Conservation (phyloP, 352 stramenopile species). For the Phytophthora rubi region DNA sequence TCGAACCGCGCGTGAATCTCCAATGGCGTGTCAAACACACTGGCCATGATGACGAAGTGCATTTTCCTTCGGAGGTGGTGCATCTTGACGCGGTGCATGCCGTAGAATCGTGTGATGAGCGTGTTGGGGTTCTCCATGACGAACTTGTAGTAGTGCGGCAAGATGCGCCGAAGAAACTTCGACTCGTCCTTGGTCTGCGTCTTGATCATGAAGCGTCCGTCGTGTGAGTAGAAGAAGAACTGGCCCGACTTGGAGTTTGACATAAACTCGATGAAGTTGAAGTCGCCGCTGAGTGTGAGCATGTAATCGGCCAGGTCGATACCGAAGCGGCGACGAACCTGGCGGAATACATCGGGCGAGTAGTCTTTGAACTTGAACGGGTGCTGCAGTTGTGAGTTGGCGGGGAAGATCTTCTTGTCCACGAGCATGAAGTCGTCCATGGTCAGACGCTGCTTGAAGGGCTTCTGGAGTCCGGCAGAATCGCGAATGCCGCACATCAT, state of each 20-base stretch:
- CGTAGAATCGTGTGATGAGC: conserved; percentile 97
- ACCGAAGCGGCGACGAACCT: conserved; percentile 76
- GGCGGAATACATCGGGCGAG: conserved; percentile 84
- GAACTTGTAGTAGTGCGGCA: conserved; percentile 98
- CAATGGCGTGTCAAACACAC: conserved; percentile 95
- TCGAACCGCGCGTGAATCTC: conserved; percentile 90
- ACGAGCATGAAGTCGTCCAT: conserved; percentile 93
- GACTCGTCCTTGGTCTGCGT: conserved; percentile 98
- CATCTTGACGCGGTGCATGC: conserved; percentile 98
- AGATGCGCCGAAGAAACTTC: conserved; percentile 97
- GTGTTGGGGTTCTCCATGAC: conserved; percentile 97
- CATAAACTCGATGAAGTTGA: conserved; percentile 99
- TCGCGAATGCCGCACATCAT: conserved; percentile 99
- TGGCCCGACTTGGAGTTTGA: conserved; percentile 98
- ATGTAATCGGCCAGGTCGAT: conserved; percentile 90
- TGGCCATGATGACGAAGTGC: conserved; percentile 97
- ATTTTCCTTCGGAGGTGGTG: conserved; percentile 95
- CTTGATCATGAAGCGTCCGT: conserved; percentile 99
- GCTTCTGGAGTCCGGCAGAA: conserved; percentile 88
- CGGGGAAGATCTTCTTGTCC: conserved; percentile 79
- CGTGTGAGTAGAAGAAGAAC: conserved; percentile 99
- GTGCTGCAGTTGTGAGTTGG: conserved; percentile 77
- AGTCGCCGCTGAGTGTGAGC: conserved; percentile 92
- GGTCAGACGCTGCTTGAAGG: conserved; percentile 81
- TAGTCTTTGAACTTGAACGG: conserved; percentile 95